Base-by-base conservation (phyloP, 2,329 filamentous ascomycete genomes). In the Diaporthe capsici region DNA sequence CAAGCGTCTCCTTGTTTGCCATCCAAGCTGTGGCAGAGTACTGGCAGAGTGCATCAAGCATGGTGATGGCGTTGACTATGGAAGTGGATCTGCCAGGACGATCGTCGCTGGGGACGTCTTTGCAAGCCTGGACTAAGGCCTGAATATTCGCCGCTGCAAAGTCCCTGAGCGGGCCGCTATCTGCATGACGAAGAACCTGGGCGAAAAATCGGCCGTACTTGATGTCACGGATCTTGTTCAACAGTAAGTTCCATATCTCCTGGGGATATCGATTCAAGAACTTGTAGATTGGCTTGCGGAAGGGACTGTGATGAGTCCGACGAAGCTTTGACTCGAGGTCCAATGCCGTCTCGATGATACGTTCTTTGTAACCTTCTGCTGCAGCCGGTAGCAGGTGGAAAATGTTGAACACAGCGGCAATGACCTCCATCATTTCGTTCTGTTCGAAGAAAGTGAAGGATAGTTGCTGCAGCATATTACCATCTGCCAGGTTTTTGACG, bases 391-490 rank as follows among this genome's bases (percentile, higher is more conserved):
- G 88, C n/a, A 99, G 89, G 82, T 98, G 96, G 83, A 99, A 99
- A 74, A 99, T 96, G 81, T 98, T 97, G 83, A 99, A 94, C 72
- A 98, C 97, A 0, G 96, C 95, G 3, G 95, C 94, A 51, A 98
- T 95, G 63, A 98, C 94, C 85, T 97, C 98, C 93, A 99, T 98
- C 79, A 95, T 93, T 20, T 91, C 90, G 79, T 97, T 94, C 82
- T 98, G 96, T 83, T 99, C 97, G 76, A 98, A 95, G 79, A 98
- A 93, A 1, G 94, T 96, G 84, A 99, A 99, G 0, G 96, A 98
- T 2, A 97, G 94, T 81, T 96, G 95, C 82, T 98, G 96, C 79
- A 98, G 87, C 20, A 92, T 90, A 71, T 88, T 89, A 3, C 94
- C 90, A 75, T 98, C 95, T 1, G 96, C 96, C 78, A 99, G 95